phyloP scores from a whole-genome alignment of 805 yeast genomes.

The Crinitomyces ghanaensis region DNA sequence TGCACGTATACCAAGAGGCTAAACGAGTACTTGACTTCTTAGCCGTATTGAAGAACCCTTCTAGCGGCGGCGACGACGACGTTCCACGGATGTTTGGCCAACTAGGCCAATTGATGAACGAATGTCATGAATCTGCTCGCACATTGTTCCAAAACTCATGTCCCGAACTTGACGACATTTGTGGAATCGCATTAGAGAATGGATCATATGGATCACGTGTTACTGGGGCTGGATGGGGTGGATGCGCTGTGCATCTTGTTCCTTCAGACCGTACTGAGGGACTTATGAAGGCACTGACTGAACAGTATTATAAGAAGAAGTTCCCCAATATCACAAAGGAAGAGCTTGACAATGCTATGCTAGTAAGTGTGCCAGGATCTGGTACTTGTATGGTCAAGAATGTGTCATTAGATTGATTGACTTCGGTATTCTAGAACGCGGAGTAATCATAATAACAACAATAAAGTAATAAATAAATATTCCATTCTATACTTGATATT shows the following conservation, averaged over 20 bases:
- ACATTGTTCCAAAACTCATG: slow-evolving; percentile 43
- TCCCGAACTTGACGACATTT: slow-evolving; percentile 41
- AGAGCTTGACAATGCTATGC: slow-evolving; percentile 39
- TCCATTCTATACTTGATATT: too few relatives aligned
- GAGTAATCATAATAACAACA: too few relatives aligned
- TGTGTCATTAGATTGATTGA: slow-evolving; percentile 10
- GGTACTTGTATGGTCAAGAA: slow-evolving; percentile 31
- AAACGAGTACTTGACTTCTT: slow-evolving; percentile 44
- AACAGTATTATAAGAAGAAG: slow-evolving; percentile 39
- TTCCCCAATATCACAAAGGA: slow-evolving; percentile 38
- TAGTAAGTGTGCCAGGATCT: slow-evolving; percentile 43
- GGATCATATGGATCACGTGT: slow-evolving; percentile 59
- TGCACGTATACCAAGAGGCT: slow-evolving; percentile 54
- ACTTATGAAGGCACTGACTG: slow-evolving; percentile 34
- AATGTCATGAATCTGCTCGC: slow-evolving; percentile 44
- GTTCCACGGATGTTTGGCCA: slow-evolving; percentile 26
- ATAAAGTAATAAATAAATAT: too few relatives aligned
- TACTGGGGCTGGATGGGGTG: slow-evolving; percentile 80
- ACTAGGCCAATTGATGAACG: slow-evolving; percentile 48
- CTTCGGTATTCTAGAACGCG: too few relatives aligned
- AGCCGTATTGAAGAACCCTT: slow-evolving; percentile 26
- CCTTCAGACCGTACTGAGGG: slow-evolving; percentile 30
- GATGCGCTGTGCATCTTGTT: slow-evolving; percentile 57
- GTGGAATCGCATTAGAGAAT: slow-evolving; percentile 39
- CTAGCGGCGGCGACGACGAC: slow-evolving; percentile 16